These are phyloP conservation scores for Eucommia ulmoides DNA, from an alignment of 257 asterid species.

Conservation along the genomic window DNA sequence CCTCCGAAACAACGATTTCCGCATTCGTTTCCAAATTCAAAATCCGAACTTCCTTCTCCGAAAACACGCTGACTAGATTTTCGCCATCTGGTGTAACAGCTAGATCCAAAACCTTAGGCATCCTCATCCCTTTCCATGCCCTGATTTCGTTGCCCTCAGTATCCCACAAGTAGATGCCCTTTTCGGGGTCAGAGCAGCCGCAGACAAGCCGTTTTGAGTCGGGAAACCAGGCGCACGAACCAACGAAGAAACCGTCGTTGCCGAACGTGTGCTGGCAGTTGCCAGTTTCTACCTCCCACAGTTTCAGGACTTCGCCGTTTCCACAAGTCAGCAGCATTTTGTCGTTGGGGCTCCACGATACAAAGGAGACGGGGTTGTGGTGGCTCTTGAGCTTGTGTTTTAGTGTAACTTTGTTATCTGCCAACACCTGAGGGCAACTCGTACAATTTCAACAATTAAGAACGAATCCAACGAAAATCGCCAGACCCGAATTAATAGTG, in stretches of 20 bases:
- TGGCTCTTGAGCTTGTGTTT: conserved; percentile 42
- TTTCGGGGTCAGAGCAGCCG: conserved; percentile 82
- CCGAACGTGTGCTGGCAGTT: conserved; percentile 78
- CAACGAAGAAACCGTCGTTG: conserved; percentile 41
- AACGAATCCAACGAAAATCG: too few relatives aligned
- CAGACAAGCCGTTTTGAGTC: conserved; percentile 83
- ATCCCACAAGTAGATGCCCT: conserved; percentile 95
- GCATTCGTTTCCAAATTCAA: conserved; percentile 40
- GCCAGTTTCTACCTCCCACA: conserved; percentile 89
- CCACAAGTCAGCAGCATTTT: conserved; percentile 90
- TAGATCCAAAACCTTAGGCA: conserved; percentile 86
- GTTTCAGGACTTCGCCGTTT: conserved; percentile 72
- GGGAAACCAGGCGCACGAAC: conserved; percentile 98
- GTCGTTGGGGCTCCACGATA: conserved; percentile 92
- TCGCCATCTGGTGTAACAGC: conserved; percentile 87
- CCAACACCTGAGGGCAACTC: conserved; percentile 49
- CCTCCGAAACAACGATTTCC: conserved; percentile 66
- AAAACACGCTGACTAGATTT: conserved; percentile 61
- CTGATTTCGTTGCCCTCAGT: conserved; percentile 68
- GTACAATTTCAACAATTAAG: too few relatives aligned
- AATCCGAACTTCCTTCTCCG: conserved; percentile 76
- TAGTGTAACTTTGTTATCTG: conserved; percentile 38
- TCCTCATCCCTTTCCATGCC: conserved; percentile 85
- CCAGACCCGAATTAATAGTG: too few relatives aligned
- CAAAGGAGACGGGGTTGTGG: conserved; percentile 63